A percentile compares a stretch with the other conserved stretches of the same genome.
Evolutionary conservation across 768 basidiomycete species (phyloP).

Genomic region (Tylopilus sp.): DNA sequence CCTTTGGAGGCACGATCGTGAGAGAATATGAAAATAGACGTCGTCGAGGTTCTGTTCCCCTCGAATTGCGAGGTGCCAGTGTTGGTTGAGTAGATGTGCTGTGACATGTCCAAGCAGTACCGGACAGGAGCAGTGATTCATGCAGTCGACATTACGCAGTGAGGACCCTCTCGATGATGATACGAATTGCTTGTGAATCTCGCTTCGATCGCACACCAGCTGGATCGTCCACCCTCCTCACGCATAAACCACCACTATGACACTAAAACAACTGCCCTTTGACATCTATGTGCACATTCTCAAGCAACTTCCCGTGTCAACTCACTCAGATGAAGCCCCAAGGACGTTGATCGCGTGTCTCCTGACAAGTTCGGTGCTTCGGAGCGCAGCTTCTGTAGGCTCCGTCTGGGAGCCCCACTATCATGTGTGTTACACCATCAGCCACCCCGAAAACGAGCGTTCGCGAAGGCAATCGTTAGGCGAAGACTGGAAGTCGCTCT

Average conservation of each 20-base stretch:
- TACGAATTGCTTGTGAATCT: neutral
- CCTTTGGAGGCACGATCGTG: no score
- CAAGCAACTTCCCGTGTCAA: slow-evolving; percentile 28
- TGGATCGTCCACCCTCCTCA: neutral
- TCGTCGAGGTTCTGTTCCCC: no score
- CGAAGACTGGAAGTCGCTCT: slow-evolving; percentile 47
- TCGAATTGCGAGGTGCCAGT: no score
- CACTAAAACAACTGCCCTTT: slow-evolving; percentile 25
- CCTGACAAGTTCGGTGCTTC: slow-evolving; percentile 36
- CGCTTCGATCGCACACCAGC: slow-evolving; percentile 1
- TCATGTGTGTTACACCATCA: slow-evolving; percentile 43
- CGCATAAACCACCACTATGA: slow-evolving; percentile 14
- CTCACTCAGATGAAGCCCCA: slow-evolving; percentile 20
- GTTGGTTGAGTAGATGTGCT: no score
- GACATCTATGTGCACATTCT: slow-evolving; percentile 39
- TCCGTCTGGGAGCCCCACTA: slow-evolving; percentile 55
- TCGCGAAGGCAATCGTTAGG: slow-evolving; percentile 27
- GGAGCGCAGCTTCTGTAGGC: slow-evolving; percentile 40
- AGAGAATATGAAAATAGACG: no score
- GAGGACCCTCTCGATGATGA: neutral
- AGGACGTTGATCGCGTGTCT: slow-evolving; percentile 41
- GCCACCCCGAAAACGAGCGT: slow-evolving; percentile 35
- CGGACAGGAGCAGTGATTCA: neutral
- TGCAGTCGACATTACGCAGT: neutral
- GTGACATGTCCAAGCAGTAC: no score